Evolutionary conservation across 768 basidiomycete species (phyloP).

Genomic region (Xerocomellus amylosporus): DNA sequence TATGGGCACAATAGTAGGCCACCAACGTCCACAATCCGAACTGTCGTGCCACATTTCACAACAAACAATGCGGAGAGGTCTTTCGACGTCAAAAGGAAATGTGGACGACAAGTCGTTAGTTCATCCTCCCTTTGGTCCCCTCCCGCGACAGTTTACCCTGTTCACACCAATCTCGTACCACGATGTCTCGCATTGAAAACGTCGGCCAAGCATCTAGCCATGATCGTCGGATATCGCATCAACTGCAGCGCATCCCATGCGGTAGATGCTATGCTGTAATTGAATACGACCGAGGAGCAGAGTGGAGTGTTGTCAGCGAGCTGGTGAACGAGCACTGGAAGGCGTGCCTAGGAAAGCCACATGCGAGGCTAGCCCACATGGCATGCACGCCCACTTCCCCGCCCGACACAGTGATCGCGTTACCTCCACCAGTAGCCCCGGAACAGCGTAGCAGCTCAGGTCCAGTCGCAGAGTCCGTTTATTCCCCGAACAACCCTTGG

Average conservation of each 20-base stretch:
- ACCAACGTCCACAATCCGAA: slow-evolving; percentile 17
- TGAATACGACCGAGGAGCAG: slow-evolving; percentile 26
- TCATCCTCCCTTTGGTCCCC: slow-evolving; percentile 5
- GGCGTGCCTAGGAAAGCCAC: slow-evolving; percentile 24
- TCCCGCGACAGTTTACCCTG: slow-evolving; percentile 12
- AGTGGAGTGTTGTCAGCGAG: slow-evolving; percentile 27
- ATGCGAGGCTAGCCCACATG: slow-evolving; percentile 10
- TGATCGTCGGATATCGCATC: slow-evolving; percentile 15
- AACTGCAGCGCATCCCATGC: slow-evolving; percentile 21
- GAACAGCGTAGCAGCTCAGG: slow-evolving; percentile 2
- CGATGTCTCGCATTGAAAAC: slow-evolving; percentile 20
- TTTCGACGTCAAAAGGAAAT: slow-evolving; percentile 24
- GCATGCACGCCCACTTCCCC: slow-evolving; percentile 12
- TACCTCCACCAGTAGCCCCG: slow-evolving; percentile 1
- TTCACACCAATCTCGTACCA: slow-evolving; percentile 2
- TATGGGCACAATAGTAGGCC: slow-evolving; percentile 22
- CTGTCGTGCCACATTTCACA: slow-evolving; percentile 28
- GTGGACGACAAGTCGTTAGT: slow-evolving; percentile 1
- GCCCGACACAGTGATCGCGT: slow-evolving; percentile 7
- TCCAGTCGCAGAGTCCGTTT: background rate
- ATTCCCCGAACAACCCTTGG: slow-evolving; percentile 5
- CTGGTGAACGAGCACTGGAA: slow-evolving; percentile 29
- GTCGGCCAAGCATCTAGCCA: slow-evolving; percentile 1
- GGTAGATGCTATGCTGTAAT: slow-evolving; percentile 26
- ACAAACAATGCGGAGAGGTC: slow-evolving; percentile 29